Evolutionary conservation across 805 yeast species (phyloP), one percentile per base, ranked within the genome.

Genomic region (Lachancea meyersii): DNA sequence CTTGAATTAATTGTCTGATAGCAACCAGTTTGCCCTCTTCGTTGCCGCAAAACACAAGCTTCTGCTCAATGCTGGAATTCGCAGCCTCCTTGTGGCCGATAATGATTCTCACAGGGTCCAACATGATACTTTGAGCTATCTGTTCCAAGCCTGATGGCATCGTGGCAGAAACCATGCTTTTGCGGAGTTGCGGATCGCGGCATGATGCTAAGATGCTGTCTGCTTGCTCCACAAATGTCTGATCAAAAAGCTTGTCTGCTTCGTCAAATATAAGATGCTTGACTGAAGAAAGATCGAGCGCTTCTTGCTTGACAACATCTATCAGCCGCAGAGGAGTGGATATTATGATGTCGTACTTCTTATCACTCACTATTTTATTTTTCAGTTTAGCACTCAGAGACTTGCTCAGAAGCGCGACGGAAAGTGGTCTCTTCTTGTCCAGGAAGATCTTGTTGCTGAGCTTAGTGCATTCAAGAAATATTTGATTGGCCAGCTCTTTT

Each of bases 41-140:
- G 51, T 79, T 83, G 36, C 98, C 98, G 47, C 96, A 84, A 60
- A 77, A 91, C 1, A 84, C 75, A 31, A 93, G 67, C 55, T 77
- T 77, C 67, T 91, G 98, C 35, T 86, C 88, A 52, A 91, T 88
- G 38, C 79, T 77, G 7, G 73, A 64, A 47, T 87, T 82, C 1
- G 98, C 98, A 14, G 95, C 95, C 63, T 91, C 96, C 58, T 89
- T 89, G 55, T 81, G 89, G 9, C 97, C 97, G 53, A 91, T 82
- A 46, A 93, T 83, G 31, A 93, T 77, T 59, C 97, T 77, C 20
- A 91, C 71, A 7, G 94, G 89, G 48, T 85, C 86, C 43, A 59
- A 52, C 97, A 91, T 91, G 38, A 93, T 85, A 21, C 83, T 72
- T 28, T 77, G 72, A 3, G 96, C 96, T 53, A 88, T 71, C 54